phyloP scores from a whole-genome alignment of 2,329 filamentous ascomycete species.

The Trichophyton rubrum region DNA sequence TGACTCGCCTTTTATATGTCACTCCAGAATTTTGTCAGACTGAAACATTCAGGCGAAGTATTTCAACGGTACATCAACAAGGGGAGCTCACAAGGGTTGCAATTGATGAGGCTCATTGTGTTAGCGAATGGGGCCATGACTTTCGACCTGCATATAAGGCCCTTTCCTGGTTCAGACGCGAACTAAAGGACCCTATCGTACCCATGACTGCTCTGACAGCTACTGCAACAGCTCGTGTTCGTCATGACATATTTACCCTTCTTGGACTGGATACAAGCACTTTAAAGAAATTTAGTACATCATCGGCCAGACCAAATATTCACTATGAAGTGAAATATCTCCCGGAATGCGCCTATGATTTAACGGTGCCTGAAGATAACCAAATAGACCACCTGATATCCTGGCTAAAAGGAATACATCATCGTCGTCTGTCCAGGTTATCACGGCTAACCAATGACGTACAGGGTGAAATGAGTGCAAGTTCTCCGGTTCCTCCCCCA shows the following conservation, averaged over 20 bases:
- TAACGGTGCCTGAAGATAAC: slow-evolving; percentile 33
- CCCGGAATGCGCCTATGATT: slow-evolving; percentile 20
- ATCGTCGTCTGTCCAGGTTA: slow-evolving; percentile 48
- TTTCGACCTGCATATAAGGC: slow-evolving; percentile 88
- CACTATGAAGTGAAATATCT: slow-evolving; percentile 74
- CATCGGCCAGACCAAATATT: slow-evolving; percentile 70
- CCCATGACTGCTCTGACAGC: slow-evolving; percentile 89
- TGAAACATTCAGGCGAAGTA: slow-evolving; percentile 60
- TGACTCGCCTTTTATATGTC: slow-evolving; percentile 74
- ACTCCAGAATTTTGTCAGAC: slow-evolving; percentile 79
- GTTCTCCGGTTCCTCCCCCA: slow-evolving; percentile 19
- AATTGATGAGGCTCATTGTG: slow-evolving; percentile 91
- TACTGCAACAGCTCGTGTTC: slow-evolving; percentile 70
- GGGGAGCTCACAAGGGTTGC: slow-evolving; percentile 76
- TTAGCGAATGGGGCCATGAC: slow-evolving; percentile 96
- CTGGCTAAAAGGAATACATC: slow-evolving; percentile 65
- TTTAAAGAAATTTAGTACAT: slow-evolving; percentile 67
- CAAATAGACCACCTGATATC: slow-evolving; percentile 63
- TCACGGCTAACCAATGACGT: slow-evolving; percentile 55
- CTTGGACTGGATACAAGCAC: slow-evolving; percentile 54
- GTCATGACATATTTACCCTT: slow-evolving; percentile 67
- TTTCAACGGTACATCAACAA: slow-evolving; percentile 64
- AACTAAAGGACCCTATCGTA: slow-evolving; percentile 57
- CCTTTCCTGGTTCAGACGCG: slow-evolving; percentile 67
- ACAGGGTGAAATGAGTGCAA: background rate